Evolutionary conservation across 2,329 filamentous ascomycete genomes (phyloP).

Genomic region (Cladosporium austrohemisphaericum): DNA sequence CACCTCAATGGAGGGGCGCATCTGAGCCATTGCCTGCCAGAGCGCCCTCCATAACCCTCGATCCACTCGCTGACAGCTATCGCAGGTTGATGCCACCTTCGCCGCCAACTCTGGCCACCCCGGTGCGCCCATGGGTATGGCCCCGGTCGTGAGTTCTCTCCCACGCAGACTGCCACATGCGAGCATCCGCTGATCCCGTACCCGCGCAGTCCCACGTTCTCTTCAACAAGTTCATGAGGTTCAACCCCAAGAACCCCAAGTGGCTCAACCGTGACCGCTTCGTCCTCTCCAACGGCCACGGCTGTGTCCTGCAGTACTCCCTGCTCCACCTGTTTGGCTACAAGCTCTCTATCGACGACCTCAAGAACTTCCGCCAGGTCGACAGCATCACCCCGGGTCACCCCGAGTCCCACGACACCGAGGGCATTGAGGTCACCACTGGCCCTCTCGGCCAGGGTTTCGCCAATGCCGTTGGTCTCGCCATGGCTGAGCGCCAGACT

Average conservation of each 20-base stretch:
- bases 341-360: slow-evolving; percentile 76
- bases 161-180: neutral
- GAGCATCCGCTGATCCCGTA: neutral
- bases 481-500: slow-evolving; percentile 91
- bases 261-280: slow-evolving; percentile 98
- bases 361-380: slow-evolving; percentile 86
- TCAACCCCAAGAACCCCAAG: slow-evolving; percentile 98
- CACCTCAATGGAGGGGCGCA: slow-evolving; percentile 2
- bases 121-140: slow-evolving; percentile 96
- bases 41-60: neutral
- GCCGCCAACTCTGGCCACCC: slow-evolving; percentile 97
- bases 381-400: slow-evolving; percentile 89
- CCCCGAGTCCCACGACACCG: slow-evolving; percentile 93
- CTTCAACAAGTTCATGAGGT: slow-evolving; percentile 98
- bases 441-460: slow-evolving; percentile 97
- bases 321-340: slow-evolving; percentile 97
- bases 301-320: slow-evolving; percentile 99
- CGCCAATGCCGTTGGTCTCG: slow-evolving; percentile 94
- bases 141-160: slow-evolving; percentile 57
- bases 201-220: slow-evolving; percentile 54
- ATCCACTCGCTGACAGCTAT: neutral
- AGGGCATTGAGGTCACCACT: slow-evolving; percentile 95
- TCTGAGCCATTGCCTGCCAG: neutral
- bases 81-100: slow-evolving; percentile 92
- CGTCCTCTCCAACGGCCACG: slow-evolving; percentile 98